A percentile compares a stretch with the other conserved stretches of the same genome.
phyloP scores from a whole-genome alignment of 2,329 filamentous ascomycete genomes.

The Fusarium veterinarium region DNA sequence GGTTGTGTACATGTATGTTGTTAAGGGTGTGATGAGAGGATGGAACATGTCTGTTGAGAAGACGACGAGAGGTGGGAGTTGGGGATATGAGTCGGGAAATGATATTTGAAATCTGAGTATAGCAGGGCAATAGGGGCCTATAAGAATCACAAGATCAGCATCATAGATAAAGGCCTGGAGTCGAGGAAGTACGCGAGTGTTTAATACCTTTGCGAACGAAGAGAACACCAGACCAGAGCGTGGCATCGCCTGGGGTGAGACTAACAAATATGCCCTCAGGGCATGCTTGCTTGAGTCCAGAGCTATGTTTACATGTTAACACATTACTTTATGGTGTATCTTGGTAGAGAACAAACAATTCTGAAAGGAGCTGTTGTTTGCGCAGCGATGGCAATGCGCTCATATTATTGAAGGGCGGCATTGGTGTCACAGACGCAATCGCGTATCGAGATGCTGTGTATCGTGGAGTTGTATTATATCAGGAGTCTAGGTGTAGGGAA shows the following conservation, averaged over 20 bases:
- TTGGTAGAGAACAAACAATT: slow-evolving; percentile 72
- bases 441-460: neutral
- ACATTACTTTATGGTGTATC: neutral
- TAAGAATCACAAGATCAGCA: neutral
- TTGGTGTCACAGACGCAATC: slow-evolving; percentile 38
- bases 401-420: slow-evolving; percentile 58
- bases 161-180: neutral
- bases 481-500: neutral
- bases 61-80: slow-evolving; percentile 82
- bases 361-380: slow-evolving; percentile 80
- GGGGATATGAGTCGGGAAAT: slow-evolving; percentile 85
- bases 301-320: slow-evolving; percentile 61
- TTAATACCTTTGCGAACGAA: slow-evolving; percentile 85
- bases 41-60: slow-evolving; percentile 96
- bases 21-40: slow-evolving; percentile 89
- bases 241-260: slow-evolving; percentile 82
- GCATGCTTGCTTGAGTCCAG: slow-evolving; percentile 82
- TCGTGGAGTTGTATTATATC: neutral
- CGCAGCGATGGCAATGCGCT: slow-evolving; percentile 67
- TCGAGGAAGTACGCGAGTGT: too few relatives aligned
- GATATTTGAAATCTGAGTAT: slow-evolving; percentile 90
- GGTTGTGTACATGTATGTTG: slow-evolving; percentile 93
- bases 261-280: slow-evolving; percentile 89
- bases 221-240: slow-evolving; percentile 88
- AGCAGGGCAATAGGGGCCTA: slow-evolving; percentile 89